Conservation (phyloP, 2,329 filamentous ascomycete species). For the Tolypocladium capitatum region DNA sequence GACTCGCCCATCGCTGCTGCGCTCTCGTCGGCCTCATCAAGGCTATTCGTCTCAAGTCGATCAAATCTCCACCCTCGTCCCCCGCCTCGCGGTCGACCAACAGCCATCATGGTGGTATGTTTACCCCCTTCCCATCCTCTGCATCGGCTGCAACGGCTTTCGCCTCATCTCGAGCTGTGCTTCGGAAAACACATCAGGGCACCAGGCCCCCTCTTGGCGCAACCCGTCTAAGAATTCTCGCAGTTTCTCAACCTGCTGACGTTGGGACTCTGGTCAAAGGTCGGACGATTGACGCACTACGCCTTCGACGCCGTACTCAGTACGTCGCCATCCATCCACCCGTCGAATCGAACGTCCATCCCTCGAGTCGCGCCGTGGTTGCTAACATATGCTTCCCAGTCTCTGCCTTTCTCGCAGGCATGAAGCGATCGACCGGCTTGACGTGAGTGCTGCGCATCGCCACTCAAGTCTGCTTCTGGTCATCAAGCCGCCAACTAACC, state of each 20-base stretch:
- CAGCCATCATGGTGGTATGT: slow-evolving; percentile 20
- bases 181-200: background rate
- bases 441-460: slow-evolving; percentile 55
- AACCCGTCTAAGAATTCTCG: slow-evolving; percentile 5
- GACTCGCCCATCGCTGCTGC: background rate
- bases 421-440: slow-evolving; percentile 93
- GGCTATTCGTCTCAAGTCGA: background rate
- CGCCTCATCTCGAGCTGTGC: background rate
- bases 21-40: background rate
- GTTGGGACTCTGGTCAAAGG: slow-evolving; percentile 60
- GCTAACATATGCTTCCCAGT: slow-evolving; percentile 36
- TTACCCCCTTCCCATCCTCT: slow-evolving; percentile 4
- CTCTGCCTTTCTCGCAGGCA: slow-evolving; percentile 89
- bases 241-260: slow-evolving; percentile 56
- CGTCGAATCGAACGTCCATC: background rate
- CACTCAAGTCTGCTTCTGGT: background rate
- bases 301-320: slow-evolving; percentile 89
- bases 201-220: background rate
- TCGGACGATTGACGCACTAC: slow-evolving; percentile 88
- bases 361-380: background rate
- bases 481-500: slow-evolving; percentile 8
- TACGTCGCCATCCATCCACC: slow-evolving; percentile 31
- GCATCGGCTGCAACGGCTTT: background rate
- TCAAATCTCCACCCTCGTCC: background rate
- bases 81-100: background rate